Evolutionary conservation across 352 stramenopile genomes (phyloP).

Genomic region (Pythium brassicae): DNA sequence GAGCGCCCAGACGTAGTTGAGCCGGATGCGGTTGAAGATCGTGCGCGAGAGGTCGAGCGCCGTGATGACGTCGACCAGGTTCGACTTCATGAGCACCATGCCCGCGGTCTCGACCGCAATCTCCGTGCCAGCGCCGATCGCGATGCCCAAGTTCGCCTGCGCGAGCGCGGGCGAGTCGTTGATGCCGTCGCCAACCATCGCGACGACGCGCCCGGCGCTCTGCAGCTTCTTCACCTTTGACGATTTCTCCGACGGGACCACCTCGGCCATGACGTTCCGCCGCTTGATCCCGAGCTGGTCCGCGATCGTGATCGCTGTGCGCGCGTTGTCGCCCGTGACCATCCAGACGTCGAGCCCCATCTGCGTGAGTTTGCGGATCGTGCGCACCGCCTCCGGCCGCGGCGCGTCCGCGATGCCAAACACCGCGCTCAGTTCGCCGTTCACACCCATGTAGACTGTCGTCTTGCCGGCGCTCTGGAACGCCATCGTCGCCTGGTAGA

Average conservation of each 20-base stretch:
- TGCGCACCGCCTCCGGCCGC: constrained; percentile 89
- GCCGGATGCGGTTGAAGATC: constrained; percentile 95
- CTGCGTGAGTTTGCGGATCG: constrained; percentile 87
- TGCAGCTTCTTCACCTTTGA: constrained; percentile 92
- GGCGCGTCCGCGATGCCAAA: constrained; percentile 84
- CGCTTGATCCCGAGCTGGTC: constrained; percentile 90
- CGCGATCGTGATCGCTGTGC: constrained; percentile 93
- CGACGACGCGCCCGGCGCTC: constrained; percentile 82
- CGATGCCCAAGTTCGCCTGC: constrained; percentile 96
- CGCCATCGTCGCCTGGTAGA: constrained; percentile 67
- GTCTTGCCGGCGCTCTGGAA: constrained; percentile 93
- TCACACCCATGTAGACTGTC: constrained; percentile 93
- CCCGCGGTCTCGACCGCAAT: constrained; percentile 97
- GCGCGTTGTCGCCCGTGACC: constrained; percentile 98
- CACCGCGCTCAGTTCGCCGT: constrained; percentile 65
- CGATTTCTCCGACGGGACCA: constrained; percentile 95
- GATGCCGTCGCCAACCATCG: constrained; percentile 97
- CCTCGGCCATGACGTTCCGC: constrained; percentile 93
- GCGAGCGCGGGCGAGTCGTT: constrained; percentile 98
- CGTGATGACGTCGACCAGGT: constrained; percentile 93
- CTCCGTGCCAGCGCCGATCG: constrained; percentile 93
- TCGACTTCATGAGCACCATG: constrained; percentile 91
- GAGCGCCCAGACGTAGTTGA: constrained; percentile 98
- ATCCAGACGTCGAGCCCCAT: constrained; percentile 96
- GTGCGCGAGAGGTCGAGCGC: constrained; percentile 94